Conservation (phyloP, 1,284 basidiomycete species). For the Marasmius sp. region DNA sequence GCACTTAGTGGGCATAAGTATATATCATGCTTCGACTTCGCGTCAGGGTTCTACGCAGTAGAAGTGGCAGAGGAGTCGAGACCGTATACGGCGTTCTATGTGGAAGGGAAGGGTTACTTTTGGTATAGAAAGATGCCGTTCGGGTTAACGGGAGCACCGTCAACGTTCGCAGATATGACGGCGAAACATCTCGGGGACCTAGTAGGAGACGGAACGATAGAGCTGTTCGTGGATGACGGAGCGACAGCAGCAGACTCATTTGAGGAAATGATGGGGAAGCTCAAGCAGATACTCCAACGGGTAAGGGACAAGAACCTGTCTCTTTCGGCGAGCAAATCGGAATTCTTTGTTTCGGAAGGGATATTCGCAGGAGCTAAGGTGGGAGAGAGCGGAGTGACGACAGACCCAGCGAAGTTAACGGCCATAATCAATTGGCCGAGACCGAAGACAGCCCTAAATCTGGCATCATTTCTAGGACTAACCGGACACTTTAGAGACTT, state of each 20-base stretch:
- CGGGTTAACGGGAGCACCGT: too few relatives aligned
- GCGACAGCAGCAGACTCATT: constrained; percentile 28
- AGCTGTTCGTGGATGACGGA: constrained; percentile 35
- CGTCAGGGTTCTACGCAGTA: constrained; percentile 36
- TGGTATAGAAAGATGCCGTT: too few relatives aligned
- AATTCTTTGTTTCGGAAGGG: constrained; percentile 30
- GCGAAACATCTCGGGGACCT: constrained; percentile 17
- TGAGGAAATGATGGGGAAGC: constrained; percentile 18
- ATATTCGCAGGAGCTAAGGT: too few relatives aligned
- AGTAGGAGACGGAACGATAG: too few relatives aligned
- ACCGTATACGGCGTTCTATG: too few relatives aligned
- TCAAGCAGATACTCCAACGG: constrained; percentile 20
- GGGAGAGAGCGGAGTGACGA: constrained; percentile 27
- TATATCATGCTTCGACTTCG: constrained; percentile 32
- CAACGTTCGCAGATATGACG: constrained; percentile 30
- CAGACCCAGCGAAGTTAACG: constrained; percentile 32
- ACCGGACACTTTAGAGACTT: not conserved
- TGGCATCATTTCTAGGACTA: not conserved
- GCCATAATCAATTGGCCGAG: constrained; percentile 32
- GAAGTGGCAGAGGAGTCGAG: not conserved
- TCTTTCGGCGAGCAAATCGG: constrained; percentile 29
- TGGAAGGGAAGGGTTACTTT: too few relatives aligned
- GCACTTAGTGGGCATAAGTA: constrained; percentile 30
- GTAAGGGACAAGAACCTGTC: constrained; percentile 25
- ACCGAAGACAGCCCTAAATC: constrained; percentile 19